These are phyloP conservation scores for Penicillium sp. DNA, from an alignment of 2,329 filamentous ascomycete species.

Conservation along the genomic window DNA sequence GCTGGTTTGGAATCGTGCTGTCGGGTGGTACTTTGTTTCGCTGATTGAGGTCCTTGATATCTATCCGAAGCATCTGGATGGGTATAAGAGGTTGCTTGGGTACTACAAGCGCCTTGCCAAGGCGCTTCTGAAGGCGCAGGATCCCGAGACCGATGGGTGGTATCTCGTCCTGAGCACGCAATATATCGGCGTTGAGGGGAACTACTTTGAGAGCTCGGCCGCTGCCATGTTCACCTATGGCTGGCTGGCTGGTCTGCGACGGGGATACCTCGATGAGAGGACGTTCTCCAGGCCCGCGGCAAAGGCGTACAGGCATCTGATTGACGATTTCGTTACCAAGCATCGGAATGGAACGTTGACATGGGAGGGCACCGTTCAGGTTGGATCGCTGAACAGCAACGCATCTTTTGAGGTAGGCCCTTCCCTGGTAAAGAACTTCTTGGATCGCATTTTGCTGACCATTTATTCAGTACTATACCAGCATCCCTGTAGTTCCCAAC, in stretches of 20 bases:
- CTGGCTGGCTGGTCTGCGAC: neutral
- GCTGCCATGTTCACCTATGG: conserved; percentile 7
- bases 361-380: conserved; percentile 3
- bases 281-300: neutral
- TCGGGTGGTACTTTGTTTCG: conserved; percentile 6
- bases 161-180: conserved; percentile 3
- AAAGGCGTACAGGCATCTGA: conserved; percentile 1
- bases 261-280: neutral
- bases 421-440: neutral
- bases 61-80: conserved; percentile 1
- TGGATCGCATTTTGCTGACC: neutral
- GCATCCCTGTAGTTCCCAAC: conserved; percentile 1
- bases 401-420: neutral
- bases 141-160: neutral
- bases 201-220: conserved; percentile 4
- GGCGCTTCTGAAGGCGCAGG: neutral
- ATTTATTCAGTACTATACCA: neutral
- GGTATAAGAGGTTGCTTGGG: neutral
- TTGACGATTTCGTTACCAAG: conserved; percentile 2
- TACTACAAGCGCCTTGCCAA: conserved; percentile 1
- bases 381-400: conserved; percentile 1
- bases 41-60: conserved; percentile 5
- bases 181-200: neutral
- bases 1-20: conserved; percentile 6
- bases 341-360: conserved; percentile 3